Evolutionary conservation across 2,329 filamentous ascomycete species (phyloP).

Genomic region (Aspergillus melleus): DNA sequence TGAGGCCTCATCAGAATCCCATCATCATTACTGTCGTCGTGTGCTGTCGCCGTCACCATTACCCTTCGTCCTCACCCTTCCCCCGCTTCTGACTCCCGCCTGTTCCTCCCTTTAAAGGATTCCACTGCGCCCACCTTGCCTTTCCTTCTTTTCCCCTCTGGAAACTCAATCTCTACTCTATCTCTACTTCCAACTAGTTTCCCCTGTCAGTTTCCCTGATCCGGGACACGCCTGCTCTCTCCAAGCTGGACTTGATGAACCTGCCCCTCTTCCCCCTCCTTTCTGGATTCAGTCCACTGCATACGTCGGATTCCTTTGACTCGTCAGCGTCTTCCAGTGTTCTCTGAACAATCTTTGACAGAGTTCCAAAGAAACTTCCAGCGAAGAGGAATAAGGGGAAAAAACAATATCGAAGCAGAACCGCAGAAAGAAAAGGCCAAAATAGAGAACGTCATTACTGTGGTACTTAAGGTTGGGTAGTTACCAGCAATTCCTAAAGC

Average conservation of each 20-base stretch:
- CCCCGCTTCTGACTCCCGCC: neutral
- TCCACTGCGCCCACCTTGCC: no score
- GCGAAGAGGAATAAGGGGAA: neutral
- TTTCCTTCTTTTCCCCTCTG: neutral
- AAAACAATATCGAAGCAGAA: neutral
- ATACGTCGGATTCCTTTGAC: neutral
- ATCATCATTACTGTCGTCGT: neutral
- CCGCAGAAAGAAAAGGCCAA: neutral
- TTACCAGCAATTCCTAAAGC: conserved; percentile 13
- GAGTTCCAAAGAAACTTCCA: neutral
- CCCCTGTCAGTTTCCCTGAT: neutral
- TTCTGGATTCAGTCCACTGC: conserved; percentile 1
- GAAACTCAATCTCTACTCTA: neutral
- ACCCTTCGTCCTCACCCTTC: neutral
- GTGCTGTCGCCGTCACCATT: neutral
- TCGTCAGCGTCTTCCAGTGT: neutral
- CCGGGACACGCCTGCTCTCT: neutral
- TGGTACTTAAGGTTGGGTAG: conserved; percentile 15
- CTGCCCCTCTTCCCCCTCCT: neutral
- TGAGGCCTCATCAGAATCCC: neutral
- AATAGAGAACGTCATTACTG: conserved; percentile 19
- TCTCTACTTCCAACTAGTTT: no score
- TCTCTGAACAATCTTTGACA: neutral
- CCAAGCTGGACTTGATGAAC: neutral
- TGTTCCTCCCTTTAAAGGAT: neutral